These are phyloP conservation scores for Vitis amurensis DNA, from an alignment of 164 flowering plant genomes.

Conservation along the genomic window DNA sequence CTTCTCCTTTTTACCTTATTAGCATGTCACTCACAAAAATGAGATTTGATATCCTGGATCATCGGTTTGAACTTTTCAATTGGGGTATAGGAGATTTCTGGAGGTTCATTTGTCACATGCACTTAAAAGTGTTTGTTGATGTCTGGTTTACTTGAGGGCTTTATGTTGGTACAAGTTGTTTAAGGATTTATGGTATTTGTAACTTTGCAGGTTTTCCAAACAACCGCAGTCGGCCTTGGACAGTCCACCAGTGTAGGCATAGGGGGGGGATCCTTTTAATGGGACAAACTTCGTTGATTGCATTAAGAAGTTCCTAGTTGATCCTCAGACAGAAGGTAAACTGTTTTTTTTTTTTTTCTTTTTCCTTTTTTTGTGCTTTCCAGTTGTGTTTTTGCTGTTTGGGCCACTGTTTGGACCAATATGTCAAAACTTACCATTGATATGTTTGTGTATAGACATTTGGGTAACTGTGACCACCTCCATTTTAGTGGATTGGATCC, in stretches of 20 bases:
- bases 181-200: background rate
- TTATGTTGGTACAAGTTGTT: background rate
- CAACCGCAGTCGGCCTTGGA: constrained; percentile 96
- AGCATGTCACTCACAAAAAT: background rate
- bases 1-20: background rate
- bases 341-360: constrained; percentile 2
- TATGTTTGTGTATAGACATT: too few species aligned
- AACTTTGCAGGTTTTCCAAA: constrained; percentile 83
- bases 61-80: background rate
- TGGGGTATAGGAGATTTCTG: background rate
- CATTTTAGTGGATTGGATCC: too few species aligned
- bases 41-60: background rate
- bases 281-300: constrained; percentile 99
- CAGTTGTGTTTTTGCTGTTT: background rate
- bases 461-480: too few species aligned
- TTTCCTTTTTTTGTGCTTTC: background rate
- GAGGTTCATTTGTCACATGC: background rate
- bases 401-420: background rate
- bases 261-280: constrained; percentile 98
- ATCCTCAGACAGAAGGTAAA: constrained; percentile 98
- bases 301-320: constrained; percentile 73
- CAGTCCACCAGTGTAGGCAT: constrained; percentile 98
- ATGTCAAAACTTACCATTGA: background rate
- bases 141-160: background rate
- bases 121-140: background rate